A percentile compares a stretch with the other conserved stretches of the same genome.
phyloP scores from a whole-genome alignment of 139 green algal species.

The Deuterostichococcus epilithicus region DNA sequence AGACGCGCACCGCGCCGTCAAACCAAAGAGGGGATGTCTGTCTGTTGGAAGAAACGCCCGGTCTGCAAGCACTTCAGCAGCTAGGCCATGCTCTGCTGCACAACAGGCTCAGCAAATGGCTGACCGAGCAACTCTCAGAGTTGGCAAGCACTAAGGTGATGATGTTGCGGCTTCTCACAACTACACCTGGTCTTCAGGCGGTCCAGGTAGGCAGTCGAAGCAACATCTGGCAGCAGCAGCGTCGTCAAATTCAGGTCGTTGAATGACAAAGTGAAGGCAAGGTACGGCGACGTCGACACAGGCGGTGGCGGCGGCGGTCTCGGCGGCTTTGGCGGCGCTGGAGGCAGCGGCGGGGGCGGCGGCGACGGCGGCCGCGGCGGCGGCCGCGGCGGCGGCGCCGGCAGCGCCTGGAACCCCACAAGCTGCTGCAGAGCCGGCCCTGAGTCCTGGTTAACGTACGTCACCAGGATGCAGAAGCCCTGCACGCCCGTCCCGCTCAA shows the following conservation, averaged over 20 bases:
- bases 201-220: neutral
- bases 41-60: no score
- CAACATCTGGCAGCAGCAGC: neutral
- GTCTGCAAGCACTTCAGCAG: no score
- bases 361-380: no score
- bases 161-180: no score
- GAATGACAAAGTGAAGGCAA: neutral
- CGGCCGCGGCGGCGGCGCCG: no score
- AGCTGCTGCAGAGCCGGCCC: neutral
- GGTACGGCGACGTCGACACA: neutral
- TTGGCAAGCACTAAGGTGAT: no score
- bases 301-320: neutral
- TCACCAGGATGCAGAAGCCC: neutral
- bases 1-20: neutral
- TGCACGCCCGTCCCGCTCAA: neutral
- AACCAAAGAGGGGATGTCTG: no score
- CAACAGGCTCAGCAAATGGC: no score
- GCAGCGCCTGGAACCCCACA: neutral
- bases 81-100: no score
- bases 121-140: no score
- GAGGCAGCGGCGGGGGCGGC: no score
- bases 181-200: neutral
- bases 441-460: neutral
- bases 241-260: neutral
- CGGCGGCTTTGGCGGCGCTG: no score